A percentile compares a stretch with the other conserved stretches of the same genome.
Conservation (phyloP, 371 early-diverging fungal species). For the Conidiobolus incongruus region DNA sequence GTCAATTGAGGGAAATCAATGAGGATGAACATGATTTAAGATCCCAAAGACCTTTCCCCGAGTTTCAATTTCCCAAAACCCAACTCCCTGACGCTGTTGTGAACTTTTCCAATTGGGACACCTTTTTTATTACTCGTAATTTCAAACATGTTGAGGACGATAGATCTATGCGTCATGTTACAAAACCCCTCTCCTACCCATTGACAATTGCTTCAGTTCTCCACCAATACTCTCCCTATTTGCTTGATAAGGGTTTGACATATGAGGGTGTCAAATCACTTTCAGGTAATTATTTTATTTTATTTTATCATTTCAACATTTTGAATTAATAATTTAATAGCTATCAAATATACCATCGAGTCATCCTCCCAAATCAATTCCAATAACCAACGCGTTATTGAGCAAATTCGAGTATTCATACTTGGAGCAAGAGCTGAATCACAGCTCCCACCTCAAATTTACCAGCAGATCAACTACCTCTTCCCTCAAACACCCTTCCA, state of each 20-base stretch:
- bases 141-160: slow-evolving; percentile 51
- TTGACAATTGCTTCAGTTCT: slow-evolving; percentile 56
- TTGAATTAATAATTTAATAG: no score
- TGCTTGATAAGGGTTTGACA: slow-evolving; percentile 38
- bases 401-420: slow-evolving; percentile 43
- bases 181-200: slow-evolving; percentile 60
- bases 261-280: slow-evolving; percentile 44
- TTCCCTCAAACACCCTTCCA: slow-evolving; percentile 58
- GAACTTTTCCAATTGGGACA: slow-evolving; percentile 63
- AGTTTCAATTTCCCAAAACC: slow-evolving; percentile 65
- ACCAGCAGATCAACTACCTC: slow-evolving; percentile 48
- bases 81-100: slow-evolving; percentile 55
- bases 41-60: slow-evolving; percentile 47
- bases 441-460: slow-evolving; percentile 50
- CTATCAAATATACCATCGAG: no score
- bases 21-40: slow-evolving; percentile 70
- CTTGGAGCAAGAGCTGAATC: slow-evolving; percentile 63
- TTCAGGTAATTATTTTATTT: slow-evolving; percentile 21
- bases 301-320: no score
- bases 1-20: slow-evolving; percentile 37
- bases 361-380: no score
- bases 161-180: slow-evolving; percentile 56
- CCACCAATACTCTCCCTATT: slow-evolving; percentile 49
- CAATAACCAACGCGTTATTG: slow-evolving; percentile 16
- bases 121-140: slow-evolving; percentile 57